Evolutionary conservation across 2,329 filamentous ascomycete species (phyloP).

Genomic region (Helminthosporium solani): DNA sequence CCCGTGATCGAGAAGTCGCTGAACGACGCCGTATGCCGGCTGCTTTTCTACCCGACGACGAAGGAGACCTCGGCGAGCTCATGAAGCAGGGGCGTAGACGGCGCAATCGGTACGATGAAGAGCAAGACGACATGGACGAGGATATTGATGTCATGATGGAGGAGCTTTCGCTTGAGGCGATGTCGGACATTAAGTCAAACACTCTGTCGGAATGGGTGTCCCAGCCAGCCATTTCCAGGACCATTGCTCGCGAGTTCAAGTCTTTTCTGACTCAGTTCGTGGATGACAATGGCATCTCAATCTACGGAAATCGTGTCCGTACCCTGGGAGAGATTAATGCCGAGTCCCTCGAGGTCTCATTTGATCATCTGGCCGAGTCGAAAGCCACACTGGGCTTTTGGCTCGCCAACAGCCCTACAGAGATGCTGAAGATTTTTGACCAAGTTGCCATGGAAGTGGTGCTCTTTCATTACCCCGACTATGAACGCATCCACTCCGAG

Average conservation of each 20-base stretch:
- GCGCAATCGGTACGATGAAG: constrained; percentile 90
- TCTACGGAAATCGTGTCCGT: constrained; percentile 91
- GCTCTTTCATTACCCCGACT: constrained; percentile 93
- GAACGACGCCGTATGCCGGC: constrained; percentile 66
- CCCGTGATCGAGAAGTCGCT: constrained; percentile 74
- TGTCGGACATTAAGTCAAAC: constrained; percentile 89
- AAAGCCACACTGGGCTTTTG: constrained; percentile 96
- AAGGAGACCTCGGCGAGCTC: constrained; percentile 80
- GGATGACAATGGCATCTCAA: constrained; percentile 82
- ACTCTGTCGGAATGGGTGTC: constrained; percentile 95
- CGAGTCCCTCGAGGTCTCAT: constrained; percentile 93
- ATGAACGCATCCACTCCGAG: constrained; percentile 94
- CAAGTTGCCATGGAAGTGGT: constrained; percentile 96
- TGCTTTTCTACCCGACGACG: constrained; percentile 77
- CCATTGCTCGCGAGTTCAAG: constrained; percentile 95
- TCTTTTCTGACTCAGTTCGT: constrained; percentile 95
- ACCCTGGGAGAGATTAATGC: constrained; percentile 97
- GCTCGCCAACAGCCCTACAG: constrained; percentile 90
- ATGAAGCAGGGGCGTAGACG: constrained; percentile 79
- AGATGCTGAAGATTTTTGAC: constrained; percentile 94
- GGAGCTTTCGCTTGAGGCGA: constrained; percentile 85
- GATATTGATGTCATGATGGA: constrained; percentile 93
- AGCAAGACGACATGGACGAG: constrained; percentile 85
- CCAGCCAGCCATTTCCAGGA: constrained; percentile 83
- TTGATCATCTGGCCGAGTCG: constrained; percentile 83